phyloP scores from a whole-genome alignment of 441 rosid species.

The Populus hybrid region DNA sequence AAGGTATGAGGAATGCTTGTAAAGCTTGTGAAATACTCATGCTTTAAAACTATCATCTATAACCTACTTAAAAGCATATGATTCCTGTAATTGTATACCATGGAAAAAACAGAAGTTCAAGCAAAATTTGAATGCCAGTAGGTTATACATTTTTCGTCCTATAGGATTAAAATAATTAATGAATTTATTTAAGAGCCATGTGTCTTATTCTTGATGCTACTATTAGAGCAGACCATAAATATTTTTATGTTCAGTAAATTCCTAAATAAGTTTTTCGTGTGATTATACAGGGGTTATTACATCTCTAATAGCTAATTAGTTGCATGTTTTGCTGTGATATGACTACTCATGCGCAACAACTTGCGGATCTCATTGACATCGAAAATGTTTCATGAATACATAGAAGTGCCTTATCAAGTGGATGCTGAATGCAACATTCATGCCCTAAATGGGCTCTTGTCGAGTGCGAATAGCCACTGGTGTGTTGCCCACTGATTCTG shows the following conservation, averaged over 20 bases:
- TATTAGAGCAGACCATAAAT: background rate
- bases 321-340: constrained; percentile 4
- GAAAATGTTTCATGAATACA: background rate
- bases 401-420: constrained; percentile 19
- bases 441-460: constrained; percentile 18
- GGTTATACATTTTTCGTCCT: background rate
- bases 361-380: background rate
- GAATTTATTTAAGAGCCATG: background rate
- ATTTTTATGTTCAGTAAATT: background rate
- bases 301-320: background rate
- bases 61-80: background rate
- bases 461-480: constrained; percentile 28
- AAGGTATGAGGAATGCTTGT: background rate
- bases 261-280: background rate
- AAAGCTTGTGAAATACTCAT: background rate
- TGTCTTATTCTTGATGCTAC: background rate
- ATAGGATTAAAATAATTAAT: background rate
- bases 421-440: constrained; percentile 13
- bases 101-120: background rate
- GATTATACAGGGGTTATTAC: background rate
- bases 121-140: background rate
- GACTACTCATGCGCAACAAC: constrained; percentile 6
- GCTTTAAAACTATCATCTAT: background rate
- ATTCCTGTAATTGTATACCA: background rate
- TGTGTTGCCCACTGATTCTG: constrained; percentile 34